Evolutionary conservation across 2,329 filamentous ascomycete species (phyloP).

Genomic region (Chaetomium globosum): DNA sequence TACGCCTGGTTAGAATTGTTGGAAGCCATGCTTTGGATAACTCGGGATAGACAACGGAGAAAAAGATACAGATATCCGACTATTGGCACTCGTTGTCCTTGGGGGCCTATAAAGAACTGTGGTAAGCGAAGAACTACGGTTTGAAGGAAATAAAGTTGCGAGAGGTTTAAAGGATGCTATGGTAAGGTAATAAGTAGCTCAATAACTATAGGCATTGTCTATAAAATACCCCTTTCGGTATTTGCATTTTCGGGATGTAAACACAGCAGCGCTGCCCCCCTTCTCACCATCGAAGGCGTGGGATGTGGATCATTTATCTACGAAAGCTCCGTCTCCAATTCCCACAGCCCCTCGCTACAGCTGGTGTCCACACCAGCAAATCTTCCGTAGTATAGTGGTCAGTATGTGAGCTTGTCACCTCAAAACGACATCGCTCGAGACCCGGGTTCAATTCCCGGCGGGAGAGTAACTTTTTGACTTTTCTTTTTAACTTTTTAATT

Average conservation of each 20-base stretch:
- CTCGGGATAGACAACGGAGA: neutral
- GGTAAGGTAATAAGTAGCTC: too few relatives aligned
- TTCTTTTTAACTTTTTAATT: neutral
- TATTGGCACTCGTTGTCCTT: too few relatives aligned
- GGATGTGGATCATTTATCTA: neutral
- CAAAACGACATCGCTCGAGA: constrained; percentile 27
- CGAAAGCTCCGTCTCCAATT: neutral
- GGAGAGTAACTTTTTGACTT: constrained; percentile 23
- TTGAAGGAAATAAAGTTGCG: too few relatives aligned
- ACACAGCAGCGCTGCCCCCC: neutral
- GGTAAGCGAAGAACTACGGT: too few relatives aligned
- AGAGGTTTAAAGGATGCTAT: too few relatives aligned
- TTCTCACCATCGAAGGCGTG: neutral
- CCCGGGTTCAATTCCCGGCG: constrained; percentile 32
- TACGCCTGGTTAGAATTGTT: neutral
- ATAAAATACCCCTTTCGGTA: too few relatives aligned
- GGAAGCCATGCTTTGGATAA: neutral
- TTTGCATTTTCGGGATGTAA: neutral
- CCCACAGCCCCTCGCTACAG: constrained; percentile 23
- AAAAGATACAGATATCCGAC: too few relatives aligned
- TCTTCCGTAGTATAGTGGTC: constrained; percentile 32
- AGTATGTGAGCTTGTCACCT: constrained; percentile 31
- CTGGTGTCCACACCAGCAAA: constrained; percentile 25
- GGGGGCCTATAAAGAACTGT: too few relatives aligned
- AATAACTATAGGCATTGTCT: too few relatives aligned